These are phyloP conservation scores for Pugionium cornutum DNA, from an alignment of 345 rosid genomes.

Conservation along the genomic window DNA sequence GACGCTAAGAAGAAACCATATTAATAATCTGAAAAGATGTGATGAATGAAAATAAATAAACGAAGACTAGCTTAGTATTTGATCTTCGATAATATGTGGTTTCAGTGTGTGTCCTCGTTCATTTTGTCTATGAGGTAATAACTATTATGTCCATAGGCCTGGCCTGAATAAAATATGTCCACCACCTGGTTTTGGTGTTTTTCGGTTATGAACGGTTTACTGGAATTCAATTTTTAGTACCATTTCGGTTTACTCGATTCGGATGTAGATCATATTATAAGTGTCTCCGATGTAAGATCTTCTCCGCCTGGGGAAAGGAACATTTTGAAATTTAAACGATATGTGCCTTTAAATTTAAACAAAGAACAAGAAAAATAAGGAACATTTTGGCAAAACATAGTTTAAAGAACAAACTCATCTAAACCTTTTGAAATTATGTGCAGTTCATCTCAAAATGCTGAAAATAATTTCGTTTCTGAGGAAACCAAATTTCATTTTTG, in stretches of 20 bases:
- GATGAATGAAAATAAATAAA: conserved; percentile 8
- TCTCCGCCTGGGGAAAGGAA: too few species aligned
- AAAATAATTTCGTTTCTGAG: too few species aligned
- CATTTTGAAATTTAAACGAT: too few species aligned
- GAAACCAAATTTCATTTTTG: too few species aligned
- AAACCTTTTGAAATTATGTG: too few species aligned
- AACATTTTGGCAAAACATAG: too few species aligned
- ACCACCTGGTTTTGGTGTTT: conserved; percentile 12
- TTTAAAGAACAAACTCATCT: too few species aligned
- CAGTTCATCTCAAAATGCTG: too few species aligned
- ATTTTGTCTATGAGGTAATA: conserved; percentile 6
- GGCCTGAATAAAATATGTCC: conserved; percentile 16
- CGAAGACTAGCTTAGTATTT: neutral
- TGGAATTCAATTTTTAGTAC: neutral
- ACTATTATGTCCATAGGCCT: neutral
- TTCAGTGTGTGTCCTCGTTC: conserved; percentile 21
- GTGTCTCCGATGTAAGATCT: too few species aligned
- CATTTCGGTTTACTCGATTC: conserved; percentile 1
- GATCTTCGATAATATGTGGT: conserved; percentile 21
- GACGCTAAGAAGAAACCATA: conserved; percentile 1
- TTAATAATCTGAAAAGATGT: conserved; percentile 15
- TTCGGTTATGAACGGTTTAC: conserved; percentile 22
- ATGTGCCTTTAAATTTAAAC: too few species aligned
- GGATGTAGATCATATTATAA: too few species aligned
- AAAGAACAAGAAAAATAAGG: too few species aligned